Conservation (phyloP, 2,329 filamentous ascomycete species). For the Pseudodiploospora longispora region DNA sequence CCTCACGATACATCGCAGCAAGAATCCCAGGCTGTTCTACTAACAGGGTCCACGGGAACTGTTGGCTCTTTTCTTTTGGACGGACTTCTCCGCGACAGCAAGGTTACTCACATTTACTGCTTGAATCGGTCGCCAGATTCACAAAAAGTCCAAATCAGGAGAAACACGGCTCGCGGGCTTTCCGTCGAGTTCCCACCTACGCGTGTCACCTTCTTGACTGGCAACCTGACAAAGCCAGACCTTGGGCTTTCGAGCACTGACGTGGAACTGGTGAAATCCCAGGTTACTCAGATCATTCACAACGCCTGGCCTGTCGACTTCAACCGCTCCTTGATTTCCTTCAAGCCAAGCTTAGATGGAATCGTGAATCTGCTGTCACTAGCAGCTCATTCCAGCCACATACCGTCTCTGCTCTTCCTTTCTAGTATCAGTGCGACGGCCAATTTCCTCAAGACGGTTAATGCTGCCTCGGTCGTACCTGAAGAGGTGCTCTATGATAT, state of each 20-base stretch:
- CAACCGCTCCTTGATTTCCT: conserved; percentile 3
- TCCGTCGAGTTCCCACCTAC: background rate
- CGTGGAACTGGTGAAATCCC: background rate
- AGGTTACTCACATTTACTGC: conserved; percentile 1
- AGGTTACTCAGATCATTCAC: conserved; percentile 6
- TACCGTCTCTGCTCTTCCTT: conserved; percentile 5
- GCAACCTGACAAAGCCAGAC: background rate
- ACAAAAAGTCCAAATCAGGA: background rate
- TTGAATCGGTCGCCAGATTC: conserved; percentile 6
- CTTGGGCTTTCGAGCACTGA: background rate
- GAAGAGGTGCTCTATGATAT: conserved; percentile 1
- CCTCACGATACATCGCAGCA: background rate
- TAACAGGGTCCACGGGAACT: conserved; percentile 8
- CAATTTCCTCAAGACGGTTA: background rate
- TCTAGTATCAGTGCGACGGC: conserved; percentile 5
- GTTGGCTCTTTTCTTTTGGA: conserved; percentile 8
- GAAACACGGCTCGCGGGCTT: conserved; percentile 1
- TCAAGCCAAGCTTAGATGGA: conserved; percentile 3
- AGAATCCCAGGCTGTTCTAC: background rate
- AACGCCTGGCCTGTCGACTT: conserved; percentile 10
- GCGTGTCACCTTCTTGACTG: conserved; percentile 3
- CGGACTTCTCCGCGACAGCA: background rate
- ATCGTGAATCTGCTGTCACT: conserved; percentile 5
- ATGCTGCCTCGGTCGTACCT: background rate
- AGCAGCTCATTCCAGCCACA: background rate